A percentile compares a stretch with the other conserved stretches of the same genome.
phyloP scores from a whole-genome alignment of 2,329 filamentous ascomycete genomes.

The Diaporthe longicolla region DNA sequence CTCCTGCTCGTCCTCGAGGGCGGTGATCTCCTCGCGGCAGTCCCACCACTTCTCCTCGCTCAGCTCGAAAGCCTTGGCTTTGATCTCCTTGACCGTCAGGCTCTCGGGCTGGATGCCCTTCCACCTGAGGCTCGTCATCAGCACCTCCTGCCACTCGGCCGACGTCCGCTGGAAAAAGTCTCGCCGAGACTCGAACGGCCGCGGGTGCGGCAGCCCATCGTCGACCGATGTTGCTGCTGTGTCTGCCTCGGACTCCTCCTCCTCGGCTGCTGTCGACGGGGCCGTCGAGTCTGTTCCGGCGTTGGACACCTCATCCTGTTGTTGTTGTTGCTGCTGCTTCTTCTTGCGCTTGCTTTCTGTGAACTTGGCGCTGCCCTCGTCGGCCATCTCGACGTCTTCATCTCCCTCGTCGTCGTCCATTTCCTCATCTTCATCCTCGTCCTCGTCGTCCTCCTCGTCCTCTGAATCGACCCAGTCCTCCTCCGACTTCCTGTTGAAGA shows the following conservation, averaged over 20 bases:
- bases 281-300: constrained; percentile 54
- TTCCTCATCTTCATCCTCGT: constrained; percentile 72
- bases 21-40: constrained; percentile 91
- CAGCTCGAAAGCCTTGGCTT: constrained; percentile 88
- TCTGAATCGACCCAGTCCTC: constrained; percentile 83
- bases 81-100: constrained; percentile 89
- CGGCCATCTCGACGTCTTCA: constrained; percentile 65
- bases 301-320: constrained; percentile 57
- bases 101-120: constrained; percentile 77
- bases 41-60: constrained; percentile 99
- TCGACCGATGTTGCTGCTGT: constrained; percentile 69
- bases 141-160: constrained; percentile 89
- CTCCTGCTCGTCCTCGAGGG: constrained; percentile 95
- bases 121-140: constrained; percentile 81
- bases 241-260: constrained; percentile 63
- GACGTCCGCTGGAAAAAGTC: constrained; percentile 94
- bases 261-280: constrained; percentile 51
- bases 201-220: constrained; percentile 81
- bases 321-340: constrained; percentile 54
- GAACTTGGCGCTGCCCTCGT: constrained; percentile 59
- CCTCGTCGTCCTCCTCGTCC: constrained; percentile 71
- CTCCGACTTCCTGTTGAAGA: constrained; percentile 83
- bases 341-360: constrained; percentile 71
- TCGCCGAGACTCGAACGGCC: constrained; percentile 90
- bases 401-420: constrained; percentile 71